Percentiles rank a stretch among this genome's conserved stretches.
These are phyloP conservation scores for Colletotrichum sp. DNA, from an alignment of 2,329 filamentous ascomycete species.

Conservation along the genomic window DNA sequence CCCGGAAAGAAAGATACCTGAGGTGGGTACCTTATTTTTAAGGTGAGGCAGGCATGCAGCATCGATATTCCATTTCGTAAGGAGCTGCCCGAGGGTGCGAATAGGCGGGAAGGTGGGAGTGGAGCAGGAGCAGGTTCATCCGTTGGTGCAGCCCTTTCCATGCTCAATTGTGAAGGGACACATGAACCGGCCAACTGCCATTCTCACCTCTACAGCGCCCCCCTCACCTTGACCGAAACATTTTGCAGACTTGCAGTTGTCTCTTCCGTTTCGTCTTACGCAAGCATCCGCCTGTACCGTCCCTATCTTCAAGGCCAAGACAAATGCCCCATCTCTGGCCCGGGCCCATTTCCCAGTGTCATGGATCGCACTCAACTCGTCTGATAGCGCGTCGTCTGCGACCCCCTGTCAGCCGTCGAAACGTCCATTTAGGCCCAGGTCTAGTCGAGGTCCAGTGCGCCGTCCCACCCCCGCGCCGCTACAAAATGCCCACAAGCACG, in stretches of 20 bases:
- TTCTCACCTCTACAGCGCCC: neutral
- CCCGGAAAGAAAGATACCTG: neutral
- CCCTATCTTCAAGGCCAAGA: neutral
- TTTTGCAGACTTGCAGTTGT: neutral
- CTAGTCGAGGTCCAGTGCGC: neutral
- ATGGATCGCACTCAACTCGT: neutral
- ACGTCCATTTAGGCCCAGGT: neutral
- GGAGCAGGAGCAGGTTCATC: neutral
- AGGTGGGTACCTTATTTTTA: neutral
- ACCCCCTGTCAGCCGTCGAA: neutral
- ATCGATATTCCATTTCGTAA: neutral
- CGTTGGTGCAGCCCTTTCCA: neutral
- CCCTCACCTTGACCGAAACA: neutral
- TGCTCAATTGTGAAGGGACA: neutral
- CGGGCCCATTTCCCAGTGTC: neutral
- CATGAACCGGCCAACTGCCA: neutral
- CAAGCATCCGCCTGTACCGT: neutral
- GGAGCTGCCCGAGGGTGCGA: neutral
- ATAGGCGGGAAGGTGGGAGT: neutral
- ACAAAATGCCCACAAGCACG: neutral
- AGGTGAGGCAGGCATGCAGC: neutral
- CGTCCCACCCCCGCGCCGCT: slow-evolving; percentile 18
- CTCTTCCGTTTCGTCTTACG: neutral
- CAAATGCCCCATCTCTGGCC: neutral
- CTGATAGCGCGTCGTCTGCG: neutral